Evolutionary conservation across 352 stramenopile genomes (phyloP).

Genomic region (Phytophthora parvispora): DNA sequence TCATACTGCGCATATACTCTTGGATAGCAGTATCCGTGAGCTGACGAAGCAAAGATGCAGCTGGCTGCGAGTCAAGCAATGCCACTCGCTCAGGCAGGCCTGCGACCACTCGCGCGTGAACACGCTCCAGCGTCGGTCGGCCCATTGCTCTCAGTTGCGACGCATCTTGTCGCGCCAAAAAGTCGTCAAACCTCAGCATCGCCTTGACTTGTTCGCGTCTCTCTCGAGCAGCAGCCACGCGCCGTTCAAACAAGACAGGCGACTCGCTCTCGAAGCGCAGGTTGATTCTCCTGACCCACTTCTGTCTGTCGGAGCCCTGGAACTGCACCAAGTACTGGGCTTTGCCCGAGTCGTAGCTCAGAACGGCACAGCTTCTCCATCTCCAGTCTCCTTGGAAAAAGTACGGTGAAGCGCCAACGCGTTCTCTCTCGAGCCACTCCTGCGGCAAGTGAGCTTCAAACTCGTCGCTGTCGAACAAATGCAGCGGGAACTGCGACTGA

Average conservation of each 20-base stretch:
- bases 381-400: conserved; percentile 90
- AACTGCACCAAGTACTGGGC: conserved; percentile 91
- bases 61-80: conserved; percentile 70
- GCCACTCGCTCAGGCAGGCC: conserved; percentile 74
- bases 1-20: conserved; percentile 94
- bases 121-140: conserved; percentile 77
- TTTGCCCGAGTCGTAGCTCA: conserved; percentile 70
- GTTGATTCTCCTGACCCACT: conserved; percentile 93
- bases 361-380: conserved; percentile 77
- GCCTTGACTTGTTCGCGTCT: conserved; percentile 86
- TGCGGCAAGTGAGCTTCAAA: conserved; percentile 76
- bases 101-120: conserved; percentile 89
- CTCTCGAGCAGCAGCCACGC: conserved; percentile 71
- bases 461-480: conserved; percentile 93
- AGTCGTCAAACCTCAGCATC: conserved; percentile 93
- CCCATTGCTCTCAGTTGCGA: conserved; percentile 83
- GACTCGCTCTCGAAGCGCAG: conserved; percentile 92
- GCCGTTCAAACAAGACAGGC: conserved; percentile 72
- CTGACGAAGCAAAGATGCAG: conserved; percentile 69
- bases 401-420: conserved; percentile 75
- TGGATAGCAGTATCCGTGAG: conserved; percentile 93
- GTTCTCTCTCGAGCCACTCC: conserved; percentile 75
- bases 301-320: conserved; percentile 85
- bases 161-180: conserved; percentile 83
- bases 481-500: conserved; percentile 92